These are phyloP conservation scores for Imleria badia DNA, from an alignment of 768 basidiomycete genomes.

Conservation along the genomic window DNA sequence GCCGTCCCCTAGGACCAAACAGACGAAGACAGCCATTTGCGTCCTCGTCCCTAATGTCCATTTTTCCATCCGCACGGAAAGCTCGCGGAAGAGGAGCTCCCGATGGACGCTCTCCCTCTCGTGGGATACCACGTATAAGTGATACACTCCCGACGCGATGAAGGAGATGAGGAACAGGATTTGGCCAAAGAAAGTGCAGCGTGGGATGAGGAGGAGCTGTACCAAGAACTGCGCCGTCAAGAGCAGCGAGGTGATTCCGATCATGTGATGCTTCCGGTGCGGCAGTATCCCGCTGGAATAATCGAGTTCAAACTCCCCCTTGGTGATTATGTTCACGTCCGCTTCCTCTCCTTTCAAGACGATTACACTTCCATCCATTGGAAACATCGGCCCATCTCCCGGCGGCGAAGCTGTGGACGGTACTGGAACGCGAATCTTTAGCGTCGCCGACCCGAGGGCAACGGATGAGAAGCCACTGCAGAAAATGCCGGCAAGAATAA, in stretches of 20 bases:
- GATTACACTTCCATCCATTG: constrained; percentile 18
- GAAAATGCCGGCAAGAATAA: constrained; percentile 33
- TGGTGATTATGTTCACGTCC: constrained; percentile 29
- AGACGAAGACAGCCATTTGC: constrained; percentile 31
- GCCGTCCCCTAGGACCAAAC: constrained; percentile 18
- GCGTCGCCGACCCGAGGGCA: constrained; percentile 25
- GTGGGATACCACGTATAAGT: constrained; percentile 31
- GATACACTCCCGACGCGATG: constrained; percentile 33
- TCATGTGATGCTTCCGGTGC: constrained; percentile 2
- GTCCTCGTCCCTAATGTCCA: constrained; percentile 22
- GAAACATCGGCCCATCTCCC: constrained; percentile 33
- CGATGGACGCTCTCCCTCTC: constrained; percentile 26
- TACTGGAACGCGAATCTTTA: constrained; percentile 22
- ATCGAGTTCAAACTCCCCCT: constrained; percentile 33
- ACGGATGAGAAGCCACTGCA: constrained; percentile 32
- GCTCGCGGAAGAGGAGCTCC: constrained; percentile 15
- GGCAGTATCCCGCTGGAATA: constrained; percentile 10
- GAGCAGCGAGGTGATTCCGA: constrained; percentile 28
- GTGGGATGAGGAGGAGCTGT: constrained; percentile 33
- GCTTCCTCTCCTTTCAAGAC: constrained; percentile 30
- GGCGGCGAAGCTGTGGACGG: constrained; percentile 25
- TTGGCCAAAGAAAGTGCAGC: constrained; percentile 33
- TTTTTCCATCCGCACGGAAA: constrained; percentile 13
- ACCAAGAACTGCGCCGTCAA: constrained; percentile 29
- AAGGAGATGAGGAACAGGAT: constrained; percentile 30